Percentiles rank a stretch among this genome's conserved stretches.
These are phyloP conservation scores for Solanum peruvianum DNA, from an alignment of 257 asterid genomes.

Conservation along the genomic window DNA sequence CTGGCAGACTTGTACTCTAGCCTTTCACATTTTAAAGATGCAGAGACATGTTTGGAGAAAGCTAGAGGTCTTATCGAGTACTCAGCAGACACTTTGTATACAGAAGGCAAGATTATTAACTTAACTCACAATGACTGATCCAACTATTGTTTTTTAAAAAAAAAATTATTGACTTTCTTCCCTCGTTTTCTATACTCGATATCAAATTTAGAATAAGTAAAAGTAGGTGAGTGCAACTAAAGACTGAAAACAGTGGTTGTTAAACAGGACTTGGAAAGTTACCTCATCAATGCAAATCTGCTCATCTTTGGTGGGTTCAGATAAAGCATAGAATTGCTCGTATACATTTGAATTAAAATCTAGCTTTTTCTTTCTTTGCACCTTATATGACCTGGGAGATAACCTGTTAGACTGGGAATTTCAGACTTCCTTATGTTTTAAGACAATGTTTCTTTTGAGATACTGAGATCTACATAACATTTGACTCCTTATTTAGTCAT, in stretches of 20 bases:
- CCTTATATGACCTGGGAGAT: neutral
- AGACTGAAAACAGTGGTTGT: neutral
- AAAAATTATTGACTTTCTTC: neutral
- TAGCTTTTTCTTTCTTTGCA: neutral
- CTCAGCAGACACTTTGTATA: slow-evolving; percentile 77
- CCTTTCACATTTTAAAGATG: slow-evolving; percentile 90
- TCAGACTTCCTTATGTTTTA: neutral
- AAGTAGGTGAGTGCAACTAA: neutral
- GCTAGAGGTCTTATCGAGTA: slow-evolving; percentile 64
- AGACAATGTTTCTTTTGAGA: neutral
- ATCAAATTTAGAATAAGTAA: neutral
- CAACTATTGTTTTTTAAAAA: neutral
- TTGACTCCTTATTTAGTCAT: neutral
- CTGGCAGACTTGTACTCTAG: slow-evolving; percentile 80
- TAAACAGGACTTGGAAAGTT: neutral
- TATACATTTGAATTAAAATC: neutral
- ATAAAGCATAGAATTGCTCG: neutral
- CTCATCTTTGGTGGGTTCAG: neutral
- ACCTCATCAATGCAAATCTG: neutral
- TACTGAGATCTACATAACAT: neutral
- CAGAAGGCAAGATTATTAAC: slow-evolving; percentile 52
- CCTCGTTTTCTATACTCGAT: neutral
- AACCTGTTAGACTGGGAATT: neutral
- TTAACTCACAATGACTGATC: neutral
- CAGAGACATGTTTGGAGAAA: slow-evolving; percentile 80